Conservation (phyloP, 1,284 basidiomycete species). For the Austroboletus sp. region DNA sequence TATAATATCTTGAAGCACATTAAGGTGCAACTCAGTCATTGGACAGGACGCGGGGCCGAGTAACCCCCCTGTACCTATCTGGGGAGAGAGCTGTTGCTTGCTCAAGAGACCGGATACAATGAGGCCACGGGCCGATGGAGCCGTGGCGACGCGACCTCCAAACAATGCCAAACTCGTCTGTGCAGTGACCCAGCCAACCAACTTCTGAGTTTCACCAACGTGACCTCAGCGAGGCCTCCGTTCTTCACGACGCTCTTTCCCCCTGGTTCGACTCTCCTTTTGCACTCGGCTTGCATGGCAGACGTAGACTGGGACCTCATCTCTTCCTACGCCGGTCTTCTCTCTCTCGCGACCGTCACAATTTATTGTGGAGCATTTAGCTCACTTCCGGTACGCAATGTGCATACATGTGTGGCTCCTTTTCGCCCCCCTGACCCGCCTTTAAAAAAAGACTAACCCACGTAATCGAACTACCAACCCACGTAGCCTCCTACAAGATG, state of each 20-base stretch:
- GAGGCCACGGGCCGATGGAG: too few relatives aligned
- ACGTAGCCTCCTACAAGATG: slow-evolving; percentile 18
- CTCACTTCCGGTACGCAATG: slow-evolving; percentile 62
- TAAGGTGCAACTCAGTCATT: too few relatives aligned
- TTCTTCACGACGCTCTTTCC: neutral
- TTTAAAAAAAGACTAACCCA: slow-evolving; percentile 11
- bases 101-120: too few relatives aligned
- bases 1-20: too few relatives aligned
- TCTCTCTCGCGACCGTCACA: slow-evolving; percentile 53
- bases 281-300: slow-evolving; percentile 12
- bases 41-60: too few relatives aligned
- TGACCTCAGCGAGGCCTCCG: neutral
- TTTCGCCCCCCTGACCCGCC: neutral
- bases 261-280: neutral
- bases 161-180: slow-evolving; percentile 17
- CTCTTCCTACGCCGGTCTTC: slow-evolving; percentile 60
- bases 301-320: slow-evolving; percentile 51
- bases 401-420: slow-evolving; percentile 5
- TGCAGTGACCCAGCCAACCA: neutral
- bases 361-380: slow-evolving; percentile 63
- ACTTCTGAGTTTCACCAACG: neutral
- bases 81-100: too few relatives aligned
- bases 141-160: neutral
- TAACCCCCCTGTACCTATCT: too few relatives aligned
- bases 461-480: neutral